Base-by-base conservation (phyloP, 306 rosid species). In the Dalbergia oliveri region DNA sequence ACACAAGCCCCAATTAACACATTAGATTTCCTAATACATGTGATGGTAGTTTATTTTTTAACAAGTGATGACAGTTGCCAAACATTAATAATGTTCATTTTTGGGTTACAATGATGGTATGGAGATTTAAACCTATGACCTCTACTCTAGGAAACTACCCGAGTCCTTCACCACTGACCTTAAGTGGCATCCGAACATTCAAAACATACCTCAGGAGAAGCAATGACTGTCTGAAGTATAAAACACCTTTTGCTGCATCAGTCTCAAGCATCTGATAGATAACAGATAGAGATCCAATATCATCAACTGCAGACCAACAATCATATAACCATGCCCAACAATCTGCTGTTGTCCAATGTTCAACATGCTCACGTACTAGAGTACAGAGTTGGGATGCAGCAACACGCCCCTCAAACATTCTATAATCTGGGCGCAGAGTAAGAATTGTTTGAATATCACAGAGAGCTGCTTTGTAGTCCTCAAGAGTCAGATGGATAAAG, bases 191-290 rank as follows among this genome's bases (percentile, higher is more conserved):
- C 58, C 1, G 31, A 49, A 72, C 54, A 79, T 79, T 54, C 75
- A 71, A 21, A 63, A 70, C 88, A 71, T 83, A 94, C 98, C 98
- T 88, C 71, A 92, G 90, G 79, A 94, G 98, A 86, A 94, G 97
- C 93, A 94, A 83, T 19, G 97, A 94, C 93, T 90, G 98, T 79
- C 98, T 94, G 84, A 94, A 94, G 82, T 90, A 89, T 41, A 94
- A 89, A 78, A 94, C 93, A 49, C 98, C 97, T 87, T 94, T 94
- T 35, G 94, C 90, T 18, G 92, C 93, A 88, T 94, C 97, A 75
- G 97, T 90, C 88, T 94, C 97, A 43, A 94, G 97, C 98, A 94
- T 94, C 85, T 90, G 98, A 84, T 88, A 92, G 67, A 94, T 94
- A 79, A 94, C 98, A 12, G 98, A 92, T 49, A 94, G 93, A 69